Evolutionary conservation across 441 rosid species (phyloP), one percentile per base, ranked within the genome.

Genomic region (Isatis lusitanica): DNA sequence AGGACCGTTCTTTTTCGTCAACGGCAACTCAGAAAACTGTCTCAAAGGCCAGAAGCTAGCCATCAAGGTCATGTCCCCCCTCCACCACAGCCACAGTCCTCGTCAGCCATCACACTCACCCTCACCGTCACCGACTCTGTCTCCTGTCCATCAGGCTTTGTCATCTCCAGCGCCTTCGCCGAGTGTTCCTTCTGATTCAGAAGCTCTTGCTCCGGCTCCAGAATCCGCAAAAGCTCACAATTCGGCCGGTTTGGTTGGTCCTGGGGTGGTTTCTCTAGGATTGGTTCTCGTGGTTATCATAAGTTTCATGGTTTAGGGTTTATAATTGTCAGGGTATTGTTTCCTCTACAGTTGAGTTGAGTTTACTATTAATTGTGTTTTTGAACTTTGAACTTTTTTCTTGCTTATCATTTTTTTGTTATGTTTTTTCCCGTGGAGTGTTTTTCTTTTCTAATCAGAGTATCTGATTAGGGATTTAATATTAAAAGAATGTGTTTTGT

Each of bases 1-100:
- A 7, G 98, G 98, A 52, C 86, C 91, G 4, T 90, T 87, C 81
- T 94, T 77, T 74, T 94, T 94, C 80, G 82, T 90, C 70, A 84
- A 85, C 24, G 95, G 97, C 18, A 73, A 73, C 53, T 67, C 75
- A 4, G 82, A 79, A 59, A 81, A 82, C 66, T 92, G 98, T 85
- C 79, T 80, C 26, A 85, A 81, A 16, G 96, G 96, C 50, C 90
- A 94, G 60, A 91, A 80, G 67, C 77, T 94, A 68, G 60, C 83
- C 9, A 43, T 83, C 3, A 79, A 79, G 4, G 98, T 88, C 43
- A 63, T 93, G 85, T 91, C 98, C 7, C 57, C 83, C 26, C 75
- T 82, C 30, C 79, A 52, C 73, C 81, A 81, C 43, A 70, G 81
- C n/a, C 69, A 74, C 21, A 73, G 66, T 36, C 74, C 85, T 46